Evolutionary conservation across 768 basidiomycete genomes (phyloP), one percentile per base, ranked within the genome.

Genomic region (Galerina marginata): DNA sequence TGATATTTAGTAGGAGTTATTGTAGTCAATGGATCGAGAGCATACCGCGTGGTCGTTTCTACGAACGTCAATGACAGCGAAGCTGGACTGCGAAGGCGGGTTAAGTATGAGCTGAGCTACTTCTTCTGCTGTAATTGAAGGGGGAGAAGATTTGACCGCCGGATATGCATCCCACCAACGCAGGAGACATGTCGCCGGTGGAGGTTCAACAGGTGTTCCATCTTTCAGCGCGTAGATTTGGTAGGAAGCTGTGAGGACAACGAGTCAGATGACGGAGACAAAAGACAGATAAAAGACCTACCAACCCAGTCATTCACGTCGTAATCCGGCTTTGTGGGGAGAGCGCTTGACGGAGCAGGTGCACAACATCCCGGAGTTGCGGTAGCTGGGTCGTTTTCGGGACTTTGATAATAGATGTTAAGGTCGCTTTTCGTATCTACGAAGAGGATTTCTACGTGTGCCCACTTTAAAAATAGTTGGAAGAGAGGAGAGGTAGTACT

Each of bases 151-250:
- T 42, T 67, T 65, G 38, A 73, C 70, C 5, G 63, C 45, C 0
- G 86, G 86, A 64, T 82, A 86, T 0, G 83, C 84, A 55, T 85
- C 80, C 83, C 82, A 85, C 82, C 82, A 86, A 2, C 73, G 72
- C 14, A 72, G 67, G 36, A 86, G 74, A n/a, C 69, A 66, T 2
- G 70, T 69, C 4, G 20, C 20, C 20, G 74, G n/a, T 20, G 61
- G 51, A 40, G 38, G 49, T 50, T 49, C 57, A 25, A 15, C 33
- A 5, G 61, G 59, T 6, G 40, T 54, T 1, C 61, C 61, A 3
- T 58, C 51, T 60, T 85, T 86, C 15, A 65, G 51, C 3, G 81
- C 82, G 38, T 77, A 79, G 20, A 86, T 79, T 50, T 79, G 78
- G 69, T 76, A 86, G 2, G 82, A 81, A 7, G 71, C 82, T 84